Evolutionary conservation across 2,329 filamentous ascomycete species (phyloP), one percentile per base, ranked within the genome.

Genomic region (Colletotrichum sp.): DNA sequence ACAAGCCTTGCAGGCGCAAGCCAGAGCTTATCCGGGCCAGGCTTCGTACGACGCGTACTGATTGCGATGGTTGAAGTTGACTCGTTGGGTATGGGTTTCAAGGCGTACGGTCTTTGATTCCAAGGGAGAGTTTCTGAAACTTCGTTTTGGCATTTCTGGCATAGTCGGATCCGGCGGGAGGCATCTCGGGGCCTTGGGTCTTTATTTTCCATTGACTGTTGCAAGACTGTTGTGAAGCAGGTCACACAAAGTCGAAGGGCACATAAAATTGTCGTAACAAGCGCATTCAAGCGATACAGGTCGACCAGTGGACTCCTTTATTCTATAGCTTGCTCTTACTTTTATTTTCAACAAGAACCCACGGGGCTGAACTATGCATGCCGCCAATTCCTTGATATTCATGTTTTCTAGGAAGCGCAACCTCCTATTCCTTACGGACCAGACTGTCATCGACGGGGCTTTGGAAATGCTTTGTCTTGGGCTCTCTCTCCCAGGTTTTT

Each of bases 401-500:
- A 21, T 5, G 10, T 8, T 15, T n/a, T 3, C 26, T 13, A 12
- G 12, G 26, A 32, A 21, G n/a, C 18, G 24, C 8, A 13, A 24
- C 26, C 16, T n/a, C 15, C 67, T 36, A 74, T 39, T 76, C 70
- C 71, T 69, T 72, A 70, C 76, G 67, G 13, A 91, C 86, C 70
- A 89, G 81, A 78, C 90, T 90, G 49, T 88, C 88, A 71, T 92
- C 90, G 8, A 92, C 89, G 6, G 86, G 84, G 76, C 90, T 92
- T 82, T 85, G 88, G 79, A 89, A 91, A 72, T 84, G 87, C 71
- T 87, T 87, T 60, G 86, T 83, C 39, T 83, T 83, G 18, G 87
- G 88, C 76, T 91, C 90, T 65, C 86, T 86, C 3, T 90, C 87
- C 93, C 95, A 99, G 2, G 96, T 98, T 84, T 96, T 95, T 0